Evolutionary conservation across 1,284 basidiomycete species (phyloP).

Genomic region (Trametes pubescens): DNA sequence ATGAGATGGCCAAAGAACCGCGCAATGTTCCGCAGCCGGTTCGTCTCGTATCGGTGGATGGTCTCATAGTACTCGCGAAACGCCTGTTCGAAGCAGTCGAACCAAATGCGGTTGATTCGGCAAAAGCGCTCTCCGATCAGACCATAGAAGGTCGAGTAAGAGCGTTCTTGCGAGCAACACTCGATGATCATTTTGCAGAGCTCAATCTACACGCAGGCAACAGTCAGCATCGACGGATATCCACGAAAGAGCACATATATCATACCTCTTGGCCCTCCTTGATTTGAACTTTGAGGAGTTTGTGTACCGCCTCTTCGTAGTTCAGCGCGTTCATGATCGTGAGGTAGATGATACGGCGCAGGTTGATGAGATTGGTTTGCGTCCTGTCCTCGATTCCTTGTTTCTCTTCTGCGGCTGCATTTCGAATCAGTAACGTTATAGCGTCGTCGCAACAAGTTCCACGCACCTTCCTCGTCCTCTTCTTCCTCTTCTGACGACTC

Average conservation of each 20-base stretch:
- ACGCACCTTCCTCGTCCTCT: slow-evolving; percentile 62
- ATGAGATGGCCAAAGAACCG: slow-evolving; percentile 95
- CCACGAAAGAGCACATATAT: slow-evolving; percentile 1
- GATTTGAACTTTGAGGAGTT: slow-evolving; percentile 93
- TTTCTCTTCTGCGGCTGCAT: slow-evolving; percentile 67
- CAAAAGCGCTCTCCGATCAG: slow-evolving; percentile 96
- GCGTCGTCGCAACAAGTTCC: background rate
- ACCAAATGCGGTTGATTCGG: slow-evolving; percentile 96
- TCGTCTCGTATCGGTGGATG: slow-evolving; percentile 98
- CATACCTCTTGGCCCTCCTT: slow-evolving; percentile 91
- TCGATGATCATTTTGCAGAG: slow-evolving; percentile 99
- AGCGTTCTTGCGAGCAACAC: slow-evolving; percentile 99
- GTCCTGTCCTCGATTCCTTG: slow-evolving; percentile 95
- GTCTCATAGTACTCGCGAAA: slow-evolving; percentile 95
- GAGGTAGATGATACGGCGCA: slow-evolving; percentile 94
- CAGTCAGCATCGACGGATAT: slow-evolving; percentile 7
- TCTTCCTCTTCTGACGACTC: slow-evolving; percentile 71
- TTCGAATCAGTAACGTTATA: slow-evolving; percentile 16
- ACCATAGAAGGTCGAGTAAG: slow-evolving; percentile 96
- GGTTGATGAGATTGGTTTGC: slow-evolving; percentile 94
- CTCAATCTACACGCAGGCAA: slow-evolving; percentile 71
- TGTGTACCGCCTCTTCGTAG: slow-evolving; percentile 99
- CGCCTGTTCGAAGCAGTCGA: slow-evolving; percentile 87
- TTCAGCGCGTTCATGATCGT: slow-evolving; percentile 99
- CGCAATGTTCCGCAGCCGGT: slow-evolving; percentile 96